Base-by-base conservation (phyloP, 148 eudicot species). In the Arctostaphylos glauca region DNA sequence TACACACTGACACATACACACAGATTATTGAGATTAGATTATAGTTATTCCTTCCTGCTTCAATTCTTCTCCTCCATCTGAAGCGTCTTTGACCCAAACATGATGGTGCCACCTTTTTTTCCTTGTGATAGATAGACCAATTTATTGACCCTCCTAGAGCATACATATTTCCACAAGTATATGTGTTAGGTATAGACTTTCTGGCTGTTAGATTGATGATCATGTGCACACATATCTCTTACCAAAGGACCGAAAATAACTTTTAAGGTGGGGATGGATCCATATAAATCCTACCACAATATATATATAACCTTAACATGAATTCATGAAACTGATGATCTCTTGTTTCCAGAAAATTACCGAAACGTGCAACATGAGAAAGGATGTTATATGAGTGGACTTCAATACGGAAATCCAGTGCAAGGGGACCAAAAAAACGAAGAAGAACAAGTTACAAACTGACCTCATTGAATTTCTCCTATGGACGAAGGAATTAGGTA, bases 11-110 rank as follows among this genome's bases (percentile, higher is more conserved):
- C 25, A 25, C 31, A 76, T 6, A 76, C 12, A 9, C 50, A 31
- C 0, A 31, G 38, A 31, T 31, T 1, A 31, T 71, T 25, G 12
- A 21, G 5, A 6, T 48, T 55, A 55, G 38, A 31, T 80, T 2
- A 14, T 62, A 15, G 44, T 46, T 60, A 49, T 78, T 23, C 16
- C n/a, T 1, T 59, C 46, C 41, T 74, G 10, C n/a, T 58, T n/a
- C n/a, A n/a, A n/a, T n/a, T 9, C 13, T 23, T 48, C 47, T 68
- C 68, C 44, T 47, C 56, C 31, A 9, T 58, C 67, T 60, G 85
- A 84, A 81, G 79, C 90, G 88, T 88, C 88, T 88, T 86, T 86
- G 90, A 88, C 88, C 79, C n/a, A 79, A 88, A 88, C 71, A 41
- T 25, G 43, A 41, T 25, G 43, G 48, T 38, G 4, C 62, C 76